These are phyloP conservation scores for Jaapia argillacea DNA, from an alignment of 768 basidiomycete species.

Conservation along the genomic window DNA sequence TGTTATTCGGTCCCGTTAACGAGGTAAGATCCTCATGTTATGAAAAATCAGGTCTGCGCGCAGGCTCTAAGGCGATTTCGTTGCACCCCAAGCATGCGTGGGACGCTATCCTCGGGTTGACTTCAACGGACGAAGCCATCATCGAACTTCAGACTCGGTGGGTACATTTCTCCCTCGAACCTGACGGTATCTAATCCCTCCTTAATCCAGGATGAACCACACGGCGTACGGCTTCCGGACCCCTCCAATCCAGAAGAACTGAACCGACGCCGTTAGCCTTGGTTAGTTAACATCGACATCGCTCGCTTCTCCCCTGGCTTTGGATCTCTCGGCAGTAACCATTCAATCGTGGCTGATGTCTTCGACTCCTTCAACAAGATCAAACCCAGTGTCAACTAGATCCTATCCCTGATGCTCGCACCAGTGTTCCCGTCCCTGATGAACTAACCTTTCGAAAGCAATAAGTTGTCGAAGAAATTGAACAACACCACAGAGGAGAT, in stretches of 20 bases:
- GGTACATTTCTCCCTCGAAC: neutral
- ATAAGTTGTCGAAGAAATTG: neutral
- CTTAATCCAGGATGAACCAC: conserved; percentile 30
- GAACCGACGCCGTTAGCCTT: conserved; percentile 11
- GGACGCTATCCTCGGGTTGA: conserved; percentile 17
- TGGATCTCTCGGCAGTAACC: conserved; percentile 37
- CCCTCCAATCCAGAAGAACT: conserved; percentile 11
- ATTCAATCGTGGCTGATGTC: conserved; percentile 22
- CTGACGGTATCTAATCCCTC: neutral
- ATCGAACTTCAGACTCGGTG: conserved; percentile 38
- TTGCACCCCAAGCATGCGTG: conserved; percentile 25
- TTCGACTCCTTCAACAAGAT: conserved; percentile 13
- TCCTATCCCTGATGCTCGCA: neutral
- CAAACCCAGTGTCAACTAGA: conserved; percentile 3
- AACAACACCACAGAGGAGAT: neutral
- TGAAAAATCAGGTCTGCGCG: too few relatives aligned
- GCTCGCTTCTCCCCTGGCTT: conserved; percentile 50
- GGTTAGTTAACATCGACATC: conserved; percentile 47
- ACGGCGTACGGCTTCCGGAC: conserved; percentile 26
- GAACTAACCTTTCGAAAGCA: neutral
- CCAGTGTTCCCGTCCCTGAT: conserved; percentile 9
- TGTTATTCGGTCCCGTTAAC: conserved; percentile 42
- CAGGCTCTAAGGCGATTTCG: too few relatives aligned
- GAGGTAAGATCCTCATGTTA: conserved; percentile 22
- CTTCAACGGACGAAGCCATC: conserved; percentile 13